phyloP scores from a whole-genome alignment of 352 stramenopile genomes.

The Globisporangium paddicum region DNA sequence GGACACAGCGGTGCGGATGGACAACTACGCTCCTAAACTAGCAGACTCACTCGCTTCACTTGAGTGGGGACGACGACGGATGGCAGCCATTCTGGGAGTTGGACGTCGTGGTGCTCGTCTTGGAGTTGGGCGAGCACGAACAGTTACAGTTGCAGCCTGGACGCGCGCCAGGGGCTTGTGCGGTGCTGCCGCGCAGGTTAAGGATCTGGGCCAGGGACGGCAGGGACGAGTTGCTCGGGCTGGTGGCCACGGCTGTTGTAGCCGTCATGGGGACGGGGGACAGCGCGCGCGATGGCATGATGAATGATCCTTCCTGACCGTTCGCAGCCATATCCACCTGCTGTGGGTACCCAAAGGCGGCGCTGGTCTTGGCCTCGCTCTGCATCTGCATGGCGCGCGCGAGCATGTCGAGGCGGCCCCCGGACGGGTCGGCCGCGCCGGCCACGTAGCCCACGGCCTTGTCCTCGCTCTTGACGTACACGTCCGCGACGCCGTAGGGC shows the following conservation, averaged over 20 bases:
- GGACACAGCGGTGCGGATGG: neutral
- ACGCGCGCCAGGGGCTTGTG: constrained; percentile 3
- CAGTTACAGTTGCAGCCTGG: constrained; percentile 20
- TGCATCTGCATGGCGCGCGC: constrained; percentile 55
- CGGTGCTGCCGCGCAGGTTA: constrained; percentile 38
- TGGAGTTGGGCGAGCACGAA: constrained; percentile 15
- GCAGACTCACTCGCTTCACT: constrained; percentile 1
- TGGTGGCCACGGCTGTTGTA: constrained; percentile 8
- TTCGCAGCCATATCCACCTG: constrained; percentile 13
- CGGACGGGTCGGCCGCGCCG: constrained; percentile 14
- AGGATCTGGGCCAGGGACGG: constrained; percentile 70
- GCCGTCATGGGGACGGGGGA: constrained; percentile 13
- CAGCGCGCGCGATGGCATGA: constrained; percentile 4
- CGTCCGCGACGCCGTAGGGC: constrained; percentile 53
- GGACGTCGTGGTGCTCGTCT: too few species aligned
- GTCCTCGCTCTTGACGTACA: constrained; percentile 41
- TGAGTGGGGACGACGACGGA: constrained; percentile 3
- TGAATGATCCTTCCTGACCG: constrained; percentile 14
- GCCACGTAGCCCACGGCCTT: constrained; percentile 21
- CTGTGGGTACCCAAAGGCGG: constrained; percentile 1
- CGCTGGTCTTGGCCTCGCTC: constrained; percentile 8
- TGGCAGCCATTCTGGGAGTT: constrained; percentile 6
- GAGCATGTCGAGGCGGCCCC: constrained; percentile 64
- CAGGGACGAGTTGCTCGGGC: constrained; percentile 45
- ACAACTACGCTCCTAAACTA: constrained; percentile 7